Evolutionary conservation across 148 eudicot species (phyloP), one percentile per base, ranked within the genome.

Genomic region (Silene conica): DNA sequence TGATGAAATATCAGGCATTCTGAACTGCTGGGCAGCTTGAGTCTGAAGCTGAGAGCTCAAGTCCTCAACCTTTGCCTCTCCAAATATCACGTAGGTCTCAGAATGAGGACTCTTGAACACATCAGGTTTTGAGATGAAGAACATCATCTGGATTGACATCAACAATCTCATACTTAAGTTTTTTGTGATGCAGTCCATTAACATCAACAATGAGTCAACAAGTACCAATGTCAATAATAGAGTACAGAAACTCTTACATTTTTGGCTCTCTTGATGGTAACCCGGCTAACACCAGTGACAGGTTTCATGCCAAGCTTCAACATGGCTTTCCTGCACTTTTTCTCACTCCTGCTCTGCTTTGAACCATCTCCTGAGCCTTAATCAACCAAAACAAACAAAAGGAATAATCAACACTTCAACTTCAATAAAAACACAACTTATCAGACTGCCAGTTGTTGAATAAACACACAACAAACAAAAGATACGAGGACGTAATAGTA

Each of bases 321-420:
- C 98, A 94, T 92, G 31, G 97, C 97, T 71, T 91, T 94, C 72
- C 97, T 88, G 63, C 95, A 89, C 83, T 94, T 94, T 85, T 94
- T 94, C 86, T 91, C 97, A 74, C 92, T 92, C 79, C 93, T 82
- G 87, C 97, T 94, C 70, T 91, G 96, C 81, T 92, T 94, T 8
- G 89, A 77, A 38, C 89, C 85, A 9, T 84, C 98, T 75, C 54
- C 82, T 28, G 81, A 78, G 65, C 83, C 98, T 91, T 80, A 15
- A 74, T 8, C 5, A 0, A 60, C 4, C 28, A 61, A 50, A 50
- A 9, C 46, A 18, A 13, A 64, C 21, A 48, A n/a, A 6, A 9
- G 9, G 46, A 18, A 0, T 28, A 67, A 66, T 64, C 21, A 38
- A 15, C 38, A 69, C 55, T 12, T 50, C 16, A 50, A 50, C 55